Evolutionary conservation across 2,329 filamentous ascomycete species (phyloP).

Genomic region (Aspergillus jensenii): DNA sequence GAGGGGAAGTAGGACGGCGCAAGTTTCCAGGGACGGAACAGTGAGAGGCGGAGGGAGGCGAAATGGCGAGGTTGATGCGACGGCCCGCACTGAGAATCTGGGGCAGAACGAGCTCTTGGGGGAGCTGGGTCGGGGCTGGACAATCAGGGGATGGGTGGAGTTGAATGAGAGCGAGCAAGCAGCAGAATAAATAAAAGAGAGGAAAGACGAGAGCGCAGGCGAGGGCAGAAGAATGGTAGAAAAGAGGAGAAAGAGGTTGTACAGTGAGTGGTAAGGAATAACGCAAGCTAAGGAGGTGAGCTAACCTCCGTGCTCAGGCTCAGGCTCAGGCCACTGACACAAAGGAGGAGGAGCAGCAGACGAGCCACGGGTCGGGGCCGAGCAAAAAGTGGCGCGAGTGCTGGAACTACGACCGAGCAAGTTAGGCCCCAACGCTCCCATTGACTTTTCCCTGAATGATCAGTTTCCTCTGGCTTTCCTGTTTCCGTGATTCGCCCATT

Average conservation of each 20-base stretch:
- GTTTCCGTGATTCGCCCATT: background rate
- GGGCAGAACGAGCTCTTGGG: slow-evolving; percentile 9
- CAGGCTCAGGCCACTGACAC: slow-evolving; percentile 19
- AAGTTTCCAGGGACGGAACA: slow-evolving; percentile 18
- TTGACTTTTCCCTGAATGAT: slow-evolving; percentile 2
- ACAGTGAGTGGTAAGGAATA: slow-evolving; percentile 15
- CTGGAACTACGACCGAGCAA: slow-evolving; percentile 14
- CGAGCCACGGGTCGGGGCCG: slow-evolving; percentile 27
- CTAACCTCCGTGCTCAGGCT: slow-evolving; percentile 10
- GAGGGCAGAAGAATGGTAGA: slow-evolving; percentile 15
- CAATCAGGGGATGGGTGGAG: slow-evolving; percentile 6
- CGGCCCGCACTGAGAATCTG: slow-evolving; percentile 14
- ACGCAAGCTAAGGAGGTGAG: slow-evolving; percentile 21
- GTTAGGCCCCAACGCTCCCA: slow-evolving; percentile 1
- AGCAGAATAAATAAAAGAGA: slow-evolving; percentile 14
- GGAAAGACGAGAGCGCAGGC: slow-evolving; percentile 9
- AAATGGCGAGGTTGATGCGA: slow-evolving; percentile 17
- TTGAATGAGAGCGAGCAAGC: slow-evolving; percentile 14
- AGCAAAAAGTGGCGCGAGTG: slow-evolving; percentile 26
- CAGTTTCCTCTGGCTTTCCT: background rate
- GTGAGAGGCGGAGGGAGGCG: slow-evolving; percentile 17
- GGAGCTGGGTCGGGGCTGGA: background rate
- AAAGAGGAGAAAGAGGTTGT: slow-evolving; percentile 18
- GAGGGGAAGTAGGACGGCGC: slow-evolving; percentile 17
- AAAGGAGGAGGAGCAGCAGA: slow-evolving; percentile 16